Evolutionary conservation across 2,329 filamentous ascomycete species (phyloP), one percentile per base, ranked within the genome.

Genomic region (Talaromyces sp.): DNA sequence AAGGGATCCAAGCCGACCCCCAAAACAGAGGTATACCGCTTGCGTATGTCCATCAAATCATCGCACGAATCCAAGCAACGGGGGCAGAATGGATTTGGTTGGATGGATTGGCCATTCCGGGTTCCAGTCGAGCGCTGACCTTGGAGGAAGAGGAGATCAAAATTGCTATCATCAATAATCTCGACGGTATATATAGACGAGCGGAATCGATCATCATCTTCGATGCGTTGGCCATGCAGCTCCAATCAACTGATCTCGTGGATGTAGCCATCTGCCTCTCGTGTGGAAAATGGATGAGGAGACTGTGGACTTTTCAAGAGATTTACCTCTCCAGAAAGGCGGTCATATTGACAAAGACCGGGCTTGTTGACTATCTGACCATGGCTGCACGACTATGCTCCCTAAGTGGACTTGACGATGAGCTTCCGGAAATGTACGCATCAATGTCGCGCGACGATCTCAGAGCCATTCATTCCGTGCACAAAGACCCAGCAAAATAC

Each of bases 21-120:
- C 14, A 59, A 21, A 59, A 48, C 8, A 23, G 42, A 37, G 57
- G 57, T 1, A 59, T 59, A 18, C 42, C 31, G 5, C 25, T 59
- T 12, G 40, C 25, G 4, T n/a, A 50, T 37, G 57, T 50, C 12
- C 25, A 50, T 31, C 40, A 48, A 14, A 59, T 59, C 11, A 21
- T 50, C 5, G n/a, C 46, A 14, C 12, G 57, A 18, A 37, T 59
- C 6, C 23, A 35, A n/a, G n/a, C 5, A n/a, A 59, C 42, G 8
- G 57, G 57, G 5, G 57, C 57, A 21, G 31, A 59, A 25, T 59
- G 57, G 57, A 59, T 59, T 1, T 59, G 57, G 57, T n/a, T 59
- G 25, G 57, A 59, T 14, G 25, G 28, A 1, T 21, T 59, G 25
- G 57, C 42, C 14, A 59, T 59, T 37, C 57, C 57, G 5, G 28